Conservation (phyloP, 2,329 filamentous ascomycete genomes). For the Fusarium veterinarium region DNA sequence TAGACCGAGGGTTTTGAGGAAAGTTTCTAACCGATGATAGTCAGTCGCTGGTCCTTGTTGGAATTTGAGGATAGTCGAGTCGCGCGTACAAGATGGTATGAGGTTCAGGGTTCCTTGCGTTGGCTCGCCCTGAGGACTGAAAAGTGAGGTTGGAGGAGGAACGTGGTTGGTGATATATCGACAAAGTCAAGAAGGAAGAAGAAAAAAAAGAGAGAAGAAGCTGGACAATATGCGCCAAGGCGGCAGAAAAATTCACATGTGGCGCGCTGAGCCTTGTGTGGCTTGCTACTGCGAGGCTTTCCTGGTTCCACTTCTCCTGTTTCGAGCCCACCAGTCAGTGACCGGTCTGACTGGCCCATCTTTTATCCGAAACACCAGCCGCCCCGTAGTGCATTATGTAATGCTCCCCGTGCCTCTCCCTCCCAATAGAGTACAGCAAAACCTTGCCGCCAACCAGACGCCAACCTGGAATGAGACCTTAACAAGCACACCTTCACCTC, state of each 20-base stretch:
- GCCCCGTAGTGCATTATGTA: slow-evolving; percentile 47
- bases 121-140: slow-evolving; percentile 65
- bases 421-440: slow-evolving; percentile 52
- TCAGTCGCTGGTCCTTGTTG: slow-evolving; percentile 19
- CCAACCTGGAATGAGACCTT: slow-evolving; percentile 55
- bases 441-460: slow-evolving; percentile 55
- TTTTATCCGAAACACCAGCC: slow-evolving; percentile 37
- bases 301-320: neutral
- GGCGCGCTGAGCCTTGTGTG: slow-evolving; percentile 36
- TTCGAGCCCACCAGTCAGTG: neutral
- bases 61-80: neutral
- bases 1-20: slow-evolving; percentile 30
- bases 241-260: slow-evolving; percentile 42
- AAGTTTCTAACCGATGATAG: slow-evolving; percentile 12
- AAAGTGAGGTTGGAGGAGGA: slow-evolving; percentile 22
- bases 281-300: slow-evolving; percentile 19
- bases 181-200: slow-evolving; percentile 26
- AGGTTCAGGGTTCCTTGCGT: slow-evolving; percentile 69
- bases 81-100: slow-evolving; percentile 27
- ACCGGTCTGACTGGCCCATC: slow-evolving; percentile 2
- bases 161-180: slow-evolving; percentile 30
- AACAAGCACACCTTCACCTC: slow-evolving; percentile 47
- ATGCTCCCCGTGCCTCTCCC: slow-evolving; percentile 44
- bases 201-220: slow-evolving; percentile 36
- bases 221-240: slow-evolving; percentile 21